Percentiles rank a stretch among this genome's conserved stretches.
These are phyloP conservation scores for Turnera subulata DNA, from an alignment of 345 rosid genomes.

Conservation along the genomic window DNA sequence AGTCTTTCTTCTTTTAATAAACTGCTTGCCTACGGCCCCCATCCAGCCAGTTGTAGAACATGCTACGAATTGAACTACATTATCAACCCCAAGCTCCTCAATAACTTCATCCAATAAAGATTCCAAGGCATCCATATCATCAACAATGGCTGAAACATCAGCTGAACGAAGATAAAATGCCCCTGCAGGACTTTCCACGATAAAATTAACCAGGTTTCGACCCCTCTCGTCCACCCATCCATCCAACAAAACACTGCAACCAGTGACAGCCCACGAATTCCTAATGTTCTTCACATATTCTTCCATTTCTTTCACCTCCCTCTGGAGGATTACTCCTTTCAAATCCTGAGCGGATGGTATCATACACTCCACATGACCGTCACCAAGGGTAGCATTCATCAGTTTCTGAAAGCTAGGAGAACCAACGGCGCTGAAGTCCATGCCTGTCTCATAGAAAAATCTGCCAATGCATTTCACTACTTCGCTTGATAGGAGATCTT, in stretches of 20 bases:
- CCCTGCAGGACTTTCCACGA: conserved; percentile 52
- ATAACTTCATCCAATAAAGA: conserved; percentile 35
- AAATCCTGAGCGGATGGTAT: conserved; percentile 27
- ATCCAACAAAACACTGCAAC: conserved; percentile 67
- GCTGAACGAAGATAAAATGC: conserved; percentile 45
- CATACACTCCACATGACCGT: conserved; percentile 12
- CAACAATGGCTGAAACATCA: conserved; percentile 30
- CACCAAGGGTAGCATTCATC: conserved; percentile 18
- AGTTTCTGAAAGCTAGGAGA: conserved; percentile 36
- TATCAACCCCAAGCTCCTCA: conserved; percentile 45
- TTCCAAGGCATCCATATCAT: conserved; percentile 25
- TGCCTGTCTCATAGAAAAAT: conserved; percentile 43
- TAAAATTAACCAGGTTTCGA: conserved; percentile 40
- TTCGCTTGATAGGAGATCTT: conserved; percentile 18
- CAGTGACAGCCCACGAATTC: conserved; percentile 49
- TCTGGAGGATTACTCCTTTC: conserved; percentile 18
- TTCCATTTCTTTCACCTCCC: conserved; percentile 33
- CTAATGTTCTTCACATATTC: conserved; percentile 34
- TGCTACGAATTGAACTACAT: conserved; percentile 51
- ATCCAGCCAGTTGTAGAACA: conserved; percentile 50
- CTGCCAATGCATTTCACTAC: conserved; percentile 7
- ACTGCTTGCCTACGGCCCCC: conserved; percentile 37
- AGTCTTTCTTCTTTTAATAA: conserved; percentile 24
- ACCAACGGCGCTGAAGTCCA: conserved; percentile 37
- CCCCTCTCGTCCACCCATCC: conserved; percentile 55